Conservation (phyloP, 129 eudicot species). For the Centaurea solstitialis region DNA sequence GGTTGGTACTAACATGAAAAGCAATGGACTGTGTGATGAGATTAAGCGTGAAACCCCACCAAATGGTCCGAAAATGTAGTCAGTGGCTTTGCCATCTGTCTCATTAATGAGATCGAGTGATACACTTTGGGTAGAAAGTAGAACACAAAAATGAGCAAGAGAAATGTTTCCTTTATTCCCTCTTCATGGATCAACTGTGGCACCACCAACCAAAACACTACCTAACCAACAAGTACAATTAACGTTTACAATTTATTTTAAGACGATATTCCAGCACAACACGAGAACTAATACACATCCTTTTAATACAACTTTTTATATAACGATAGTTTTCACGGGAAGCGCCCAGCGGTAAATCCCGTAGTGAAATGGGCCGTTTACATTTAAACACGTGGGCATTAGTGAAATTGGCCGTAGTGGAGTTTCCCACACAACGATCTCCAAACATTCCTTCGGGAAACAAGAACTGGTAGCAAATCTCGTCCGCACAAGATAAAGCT, state of each 20-base stretch:
- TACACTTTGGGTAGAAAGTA: slow-evolving; percentile 83
- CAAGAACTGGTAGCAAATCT: slow-evolving; percentile 65
- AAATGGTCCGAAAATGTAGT: slow-evolving; percentile 90
- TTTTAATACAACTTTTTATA: too few relatives aligned
- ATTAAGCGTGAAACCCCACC: slow-evolving; percentile 97
- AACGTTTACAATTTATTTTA: background rate
- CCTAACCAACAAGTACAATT: slow-evolving; percentile 51
- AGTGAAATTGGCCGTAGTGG: slow-evolving; percentile 25
- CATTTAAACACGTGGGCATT: slow-evolving; percentile 66
- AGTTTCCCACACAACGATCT: slow-evolving; percentile 63
- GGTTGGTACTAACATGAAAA: slow-evolving; percentile 67
- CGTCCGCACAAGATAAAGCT: slow-evolving; percentile 70
- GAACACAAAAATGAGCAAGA: slow-evolving; percentile 67
- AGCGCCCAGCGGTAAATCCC: slow-evolving; percentile 85
- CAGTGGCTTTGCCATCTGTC: slow-evolving; percentile 88
- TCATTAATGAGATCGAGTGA: slow-evolving; percentile 68
- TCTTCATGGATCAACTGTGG: slow-evolving; percentile 68
- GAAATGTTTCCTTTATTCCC: slow-evolving; percentile 59
- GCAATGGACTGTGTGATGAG: slow-evolving; percentile 91
- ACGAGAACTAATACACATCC: too few relatives aligned
- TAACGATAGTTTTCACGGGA: slow-evolving; percentile 34
- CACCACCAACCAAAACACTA: slow-evolving; percentile 73
- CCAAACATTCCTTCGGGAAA: slow-evolving; percentile 39
- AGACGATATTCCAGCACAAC: too few relatives aligned
- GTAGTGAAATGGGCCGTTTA: slow-evolving; percentile 58